A percentile compares a stretch with the other conserved stretches of the same genome.
Evolutionary conservation across 805 yeast genomes (phyloP).

Genomic region (Peterozyma xylosa): DNA sequence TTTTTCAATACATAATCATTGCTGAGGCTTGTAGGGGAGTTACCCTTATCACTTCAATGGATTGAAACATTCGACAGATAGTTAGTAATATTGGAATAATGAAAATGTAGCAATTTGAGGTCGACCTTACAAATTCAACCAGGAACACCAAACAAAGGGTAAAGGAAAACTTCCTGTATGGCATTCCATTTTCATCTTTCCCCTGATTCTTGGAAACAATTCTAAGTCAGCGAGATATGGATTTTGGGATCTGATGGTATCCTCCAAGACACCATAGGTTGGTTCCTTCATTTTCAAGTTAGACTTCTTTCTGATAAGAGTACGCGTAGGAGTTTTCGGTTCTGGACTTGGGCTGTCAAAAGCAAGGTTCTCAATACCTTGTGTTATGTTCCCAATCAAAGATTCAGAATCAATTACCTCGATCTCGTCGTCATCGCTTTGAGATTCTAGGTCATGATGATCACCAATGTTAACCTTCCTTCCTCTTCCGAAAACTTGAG

Average conservation of each 20-base stretch:
- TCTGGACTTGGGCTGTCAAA: no score
- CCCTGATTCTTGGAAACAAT: constrained; percentile 1
- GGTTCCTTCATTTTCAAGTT: constrained; percentile 3
- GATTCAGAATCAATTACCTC: no score
- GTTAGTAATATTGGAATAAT: no score
- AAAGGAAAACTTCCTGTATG: not conserved
- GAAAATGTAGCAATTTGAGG: no score
- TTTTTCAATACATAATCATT: not conserved
- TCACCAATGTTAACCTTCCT: not conserved
- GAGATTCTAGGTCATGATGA: no score
- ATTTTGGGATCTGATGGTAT: not conserved
- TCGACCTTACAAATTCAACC: constrained; percentile 11
- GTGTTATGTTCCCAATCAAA: no score
- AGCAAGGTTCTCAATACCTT: no score
- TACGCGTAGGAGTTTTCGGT: not conserved
- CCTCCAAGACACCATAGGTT: no score
- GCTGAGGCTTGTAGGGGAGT: not conserved
- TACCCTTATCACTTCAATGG: no score
- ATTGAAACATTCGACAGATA: no score
- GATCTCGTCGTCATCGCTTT: no score
- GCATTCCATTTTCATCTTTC: not conserved
- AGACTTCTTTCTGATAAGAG: constrained; percentile 4
- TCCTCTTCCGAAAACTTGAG: constrained; percentile 4
- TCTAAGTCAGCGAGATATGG: constrained; percentile 2
- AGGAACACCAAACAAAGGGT: constrained; percentile 8